Base-by-base conservation (phyloP, 2,329 filamentous ascomycete genomes). In the Amesomyces nigricolor region DNA sequence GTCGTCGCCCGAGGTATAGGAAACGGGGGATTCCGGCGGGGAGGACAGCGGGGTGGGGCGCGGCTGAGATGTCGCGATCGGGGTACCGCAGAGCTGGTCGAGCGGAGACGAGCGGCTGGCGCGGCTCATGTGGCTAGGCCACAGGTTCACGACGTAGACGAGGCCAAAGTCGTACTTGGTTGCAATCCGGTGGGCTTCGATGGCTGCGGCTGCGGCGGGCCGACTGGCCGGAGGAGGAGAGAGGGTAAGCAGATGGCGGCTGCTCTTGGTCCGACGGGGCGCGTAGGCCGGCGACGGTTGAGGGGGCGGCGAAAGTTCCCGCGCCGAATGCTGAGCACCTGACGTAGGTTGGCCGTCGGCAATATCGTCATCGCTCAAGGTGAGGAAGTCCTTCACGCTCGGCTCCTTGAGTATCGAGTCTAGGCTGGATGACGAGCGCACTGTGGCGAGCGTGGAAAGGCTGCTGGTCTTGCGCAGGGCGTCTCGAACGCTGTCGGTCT, bases 141-240 rank as follows among this genome's bases (percentile, higher is more conserved):
- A 82, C 13, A 83, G 68, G 59, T 79, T 82, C 59, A 82, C 75
- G 30, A 83, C 74, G 60, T 83, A 84, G 11, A 83, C 72, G 22
- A 83, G 70, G 60, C 82, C 78, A 51, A 84, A 82, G 51, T 79
- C 73, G 65, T 81, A 81, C 51, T 76, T 75, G 4, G 71, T 73
- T 5, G 81, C 80, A 39, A 84, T 80, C 32, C 77, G 72, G 1
- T 79, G 78, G 7, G 78, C 78, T 64, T 80, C 75, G 46, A 80
- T 75, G 7, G 80, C 80, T 2, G 78, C 79, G 0, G 73, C 69
- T 16, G 74, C 70, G 13, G 75, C 76, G 11, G 75, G 73, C 1
- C 70, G 69, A 53, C 68, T 75, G 17, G 70, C 67, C 32, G 73
- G 70, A 1, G 77, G 73, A n/a, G 76, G 74, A 1, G 72, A 71